These are phyloP conservation scores for Phyllosticta citrichinensis DNA, from an alignment of 2,329 filamentous ascomycete species.

Conservation along the genomic window DNA sequence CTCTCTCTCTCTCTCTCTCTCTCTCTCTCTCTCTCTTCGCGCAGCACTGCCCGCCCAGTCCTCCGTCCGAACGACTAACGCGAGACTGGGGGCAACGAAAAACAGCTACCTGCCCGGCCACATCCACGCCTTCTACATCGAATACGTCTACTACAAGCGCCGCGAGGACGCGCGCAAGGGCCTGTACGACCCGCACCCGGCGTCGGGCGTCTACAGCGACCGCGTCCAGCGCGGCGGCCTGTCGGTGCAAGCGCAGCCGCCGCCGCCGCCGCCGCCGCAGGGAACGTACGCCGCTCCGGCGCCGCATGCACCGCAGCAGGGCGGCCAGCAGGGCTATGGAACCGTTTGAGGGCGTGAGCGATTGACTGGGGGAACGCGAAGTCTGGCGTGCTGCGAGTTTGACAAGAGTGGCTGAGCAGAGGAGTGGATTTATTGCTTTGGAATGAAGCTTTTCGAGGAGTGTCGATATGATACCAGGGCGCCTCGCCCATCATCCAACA, in stretches of 20 bases:
- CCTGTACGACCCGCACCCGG: conserved; percentile 42
- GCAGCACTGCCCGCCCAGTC: not conserved
- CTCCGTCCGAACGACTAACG: not conserved
- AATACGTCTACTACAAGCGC: conserved; percentile 75
- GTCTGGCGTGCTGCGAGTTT: too few species aligned
- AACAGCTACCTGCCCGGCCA: conserved; percentile 64
- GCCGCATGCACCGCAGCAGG: not conserved
- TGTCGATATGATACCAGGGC: too few species aligned
- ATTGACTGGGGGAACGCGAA: too few species aligned
- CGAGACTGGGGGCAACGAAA: not conserved
- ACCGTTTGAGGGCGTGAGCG: not conserved
- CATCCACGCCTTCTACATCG: conserved; percentile 68
- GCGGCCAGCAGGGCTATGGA: not conserved
- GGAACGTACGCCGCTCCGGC: not conserved
- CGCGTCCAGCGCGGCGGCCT: conserved; percentile 44
- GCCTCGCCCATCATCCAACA: too few species aligned
- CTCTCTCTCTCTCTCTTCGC: not conserved
- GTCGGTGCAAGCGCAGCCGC: not conserved
- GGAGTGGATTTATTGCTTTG: too few species aligned
- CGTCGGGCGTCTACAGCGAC: conserved; percentile 62
- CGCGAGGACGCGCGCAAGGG: conserved; percentile 53
- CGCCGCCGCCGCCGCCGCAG: not conserved
- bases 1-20: not conserved
- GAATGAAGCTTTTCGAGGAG: too few species aligned
- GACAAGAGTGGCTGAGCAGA: too few species aligned